Conservation (phyloP, 2,329 filamentous ascomycete species). For the Aspergillus floridensis region DNA sequence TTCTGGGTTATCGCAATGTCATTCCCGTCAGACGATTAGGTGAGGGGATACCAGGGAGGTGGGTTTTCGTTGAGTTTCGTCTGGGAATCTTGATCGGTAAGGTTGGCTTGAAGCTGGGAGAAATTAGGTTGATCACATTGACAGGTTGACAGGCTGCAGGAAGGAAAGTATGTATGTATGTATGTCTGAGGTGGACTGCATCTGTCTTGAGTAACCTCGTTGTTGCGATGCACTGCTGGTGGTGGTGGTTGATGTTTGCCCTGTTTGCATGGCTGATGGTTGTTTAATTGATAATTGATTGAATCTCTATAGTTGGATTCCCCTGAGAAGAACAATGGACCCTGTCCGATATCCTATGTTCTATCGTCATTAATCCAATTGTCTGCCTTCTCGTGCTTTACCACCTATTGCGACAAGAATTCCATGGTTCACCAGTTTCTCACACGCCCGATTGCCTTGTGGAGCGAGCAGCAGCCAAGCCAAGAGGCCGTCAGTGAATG, state of each 20-base stretch:
- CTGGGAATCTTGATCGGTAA: background rate
- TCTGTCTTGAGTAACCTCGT: background rate
- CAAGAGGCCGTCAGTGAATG: background rate
- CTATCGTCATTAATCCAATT: background rate
- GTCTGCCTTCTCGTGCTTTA: background rate
- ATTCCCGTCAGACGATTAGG: background rate
- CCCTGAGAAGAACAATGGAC: too few relatives aligned
- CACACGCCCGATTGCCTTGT: background rate
- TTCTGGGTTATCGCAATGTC: background rate
- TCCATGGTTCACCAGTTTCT: background rate
- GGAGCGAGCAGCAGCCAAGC: background rate
- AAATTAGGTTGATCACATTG: background rate
- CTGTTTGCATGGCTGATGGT: conserved; percentile 12
- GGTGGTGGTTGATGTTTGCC: conserved; percentile 9
- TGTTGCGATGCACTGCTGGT: background rate
- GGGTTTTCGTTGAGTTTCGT: background rate
- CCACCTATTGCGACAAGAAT: background rate
- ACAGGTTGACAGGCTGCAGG: background rate
- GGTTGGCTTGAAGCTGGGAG: background rate
- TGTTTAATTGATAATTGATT: background rate
- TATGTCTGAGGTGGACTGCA: background rate
- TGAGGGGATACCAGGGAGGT: background rate
- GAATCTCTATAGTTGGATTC: background rate
- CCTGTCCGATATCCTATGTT: background rate
- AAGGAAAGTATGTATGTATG: background rate